Evolutionary conservation across 2,329 filamentous ascomycete species (phyloP), one percentile per base, ranked within the genome.

Genomic region (Neonectria neomacrospora): DNA sequence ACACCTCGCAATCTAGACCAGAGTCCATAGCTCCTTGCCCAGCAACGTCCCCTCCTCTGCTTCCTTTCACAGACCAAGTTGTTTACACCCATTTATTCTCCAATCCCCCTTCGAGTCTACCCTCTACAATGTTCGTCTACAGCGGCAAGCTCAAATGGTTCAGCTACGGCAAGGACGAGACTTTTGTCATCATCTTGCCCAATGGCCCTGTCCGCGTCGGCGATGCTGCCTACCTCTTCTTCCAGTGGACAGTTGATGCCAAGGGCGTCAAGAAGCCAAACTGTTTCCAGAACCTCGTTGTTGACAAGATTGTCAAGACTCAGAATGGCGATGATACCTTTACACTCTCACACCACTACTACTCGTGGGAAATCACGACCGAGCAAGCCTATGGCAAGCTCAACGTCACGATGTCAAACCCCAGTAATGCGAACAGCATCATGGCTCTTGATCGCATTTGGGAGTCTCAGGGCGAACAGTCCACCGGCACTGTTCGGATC

Each of bases 161-260:
- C 20, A 12, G n/a, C 23, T 68, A 69, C 41, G 69, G 23, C 51
- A 12, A 51, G 1, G 45, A 71, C 8, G 69, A 71, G 47, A 68
- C 65, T 0, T 71, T 70, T 1, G 57, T 61, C 30, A 55, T 71
- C 10, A n/a, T 68, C 12, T 22, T 71, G 1, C 69, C 69, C 4
- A 62, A 41, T 2, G 69, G 69, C 5, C 61, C 61, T 14, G 69
- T 63, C 20, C 68, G 68, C 7, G 63, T 58, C 2, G 68, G 69
- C 2, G 69, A 71, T 14, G 55, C n/a, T 18, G 68, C 48, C n/a
- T 71, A 70, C n/a, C 39, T 71, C 7, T 71, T 71, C 42, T 68
- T 62, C 3, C 61, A 71, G 23, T 71, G 69, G 67, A 71, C 69
- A 0, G 47, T 22, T 0, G 65, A 64, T 9, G 22, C 58, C 0